Conservation (phyloP, 192 early-diverging fungal species). For the Entomortierella chlamydospora region DNA sequence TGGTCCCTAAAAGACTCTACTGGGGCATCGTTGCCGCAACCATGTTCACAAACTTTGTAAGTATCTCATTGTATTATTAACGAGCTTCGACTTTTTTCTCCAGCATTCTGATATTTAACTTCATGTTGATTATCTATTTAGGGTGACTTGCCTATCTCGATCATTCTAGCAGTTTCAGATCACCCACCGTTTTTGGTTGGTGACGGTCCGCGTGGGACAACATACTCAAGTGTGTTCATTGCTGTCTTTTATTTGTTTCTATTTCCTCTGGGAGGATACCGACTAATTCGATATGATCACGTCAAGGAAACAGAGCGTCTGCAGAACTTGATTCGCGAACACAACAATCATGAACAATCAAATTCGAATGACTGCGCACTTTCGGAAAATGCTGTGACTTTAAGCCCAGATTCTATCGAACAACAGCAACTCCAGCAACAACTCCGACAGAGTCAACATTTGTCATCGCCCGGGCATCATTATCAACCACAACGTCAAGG, state of each 20-base stretch:
- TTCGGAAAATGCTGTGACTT: background rate
- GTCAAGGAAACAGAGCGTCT: slow-evolving; percentile 46
- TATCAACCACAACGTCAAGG: background rate
- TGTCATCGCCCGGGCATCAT: slow-evolving; percentile 5
- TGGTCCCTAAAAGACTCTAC: slow-evolving; percentile 38
- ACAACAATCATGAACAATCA: background rate
- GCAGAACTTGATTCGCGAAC: background rate
- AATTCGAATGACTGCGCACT: slow-evolving; percentile 14
- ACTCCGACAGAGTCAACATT: slow-evolving; percentile 7
- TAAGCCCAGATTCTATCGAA: too few relatives aligned
- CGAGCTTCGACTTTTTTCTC: background rate
- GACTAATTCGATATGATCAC: slow-evolving; percentile 39
- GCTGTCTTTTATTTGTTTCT: slow-evolving; percentile 40
- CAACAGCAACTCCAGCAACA: slow-evolving; percentile 7
- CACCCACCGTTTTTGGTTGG: slow-evolving; percentile 49
- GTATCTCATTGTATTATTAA: background rate
- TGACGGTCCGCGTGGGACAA: slow-evolving; percentile 40
- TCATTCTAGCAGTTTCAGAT: slow-evolving; percentile 45
- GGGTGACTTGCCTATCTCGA: slow-evolving; percentile 53
- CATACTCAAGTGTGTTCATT: slow-evolving; percentile 46
- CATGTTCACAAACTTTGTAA: slow-evolving; percentile 54
- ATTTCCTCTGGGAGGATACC: slow-evolving; percentile 50
- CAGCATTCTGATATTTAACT: background rate
- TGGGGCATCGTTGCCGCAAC: slow-evolving; percentile 44
- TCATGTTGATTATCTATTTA: background rate